Base-by-base conservation (phyloP, 2,329 filamentous ascomycete species). In the Claviceps citrina region DNA sequence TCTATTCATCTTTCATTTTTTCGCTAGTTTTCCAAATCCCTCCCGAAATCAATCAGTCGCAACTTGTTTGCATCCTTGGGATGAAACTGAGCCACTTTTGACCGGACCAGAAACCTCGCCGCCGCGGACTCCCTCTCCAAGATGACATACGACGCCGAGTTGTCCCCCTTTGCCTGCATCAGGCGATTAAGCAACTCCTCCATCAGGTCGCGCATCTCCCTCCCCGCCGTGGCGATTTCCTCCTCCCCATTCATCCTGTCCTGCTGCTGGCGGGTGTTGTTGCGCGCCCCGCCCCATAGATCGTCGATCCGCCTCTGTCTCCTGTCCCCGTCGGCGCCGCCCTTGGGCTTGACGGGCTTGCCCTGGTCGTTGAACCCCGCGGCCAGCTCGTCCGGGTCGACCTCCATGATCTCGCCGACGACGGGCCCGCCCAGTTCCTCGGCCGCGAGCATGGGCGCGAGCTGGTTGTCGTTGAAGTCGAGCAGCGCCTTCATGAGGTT, bases 381-480 rank as follows among this genome's bases (percentile, higher is more conserved):
- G 5, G 66, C 68, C 5, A 79, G 59, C 46, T 71, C 71, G 33
- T 80, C 70, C 7, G 70, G 49, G 64, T 77, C 60, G 18, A 82
- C 52, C 56, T 81, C 75, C 52, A 81, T 67, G 49, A 79, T 66
- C 47, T 84, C 80, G 3, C 85, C 83, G 1, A 87, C 83, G 9
- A 86, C 79, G 0, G 85, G 84, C 0, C 85, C 84, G 7, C 85
- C 85, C 1, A 87, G 67, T 52, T 86, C 82, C 60, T 93, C 85
- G 1, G 83, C 82, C 6, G 84, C 84, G 32, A 93, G 66, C 75
- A 89, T 82, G 3, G 72, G 61, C 1, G 81, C 81, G 1, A 93
- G 67, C 31, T 75, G 70, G 32, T 74, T 63, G 45, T 83, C 73
- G 42, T 89, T 78, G 52, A 93, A 93, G 13, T 62, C 63, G 46